These are phyloP conservation scores for Candida sakaeoensis DNA, from an alignment of 805 yeast genomes.

Conservation along the genomic window DNA sequence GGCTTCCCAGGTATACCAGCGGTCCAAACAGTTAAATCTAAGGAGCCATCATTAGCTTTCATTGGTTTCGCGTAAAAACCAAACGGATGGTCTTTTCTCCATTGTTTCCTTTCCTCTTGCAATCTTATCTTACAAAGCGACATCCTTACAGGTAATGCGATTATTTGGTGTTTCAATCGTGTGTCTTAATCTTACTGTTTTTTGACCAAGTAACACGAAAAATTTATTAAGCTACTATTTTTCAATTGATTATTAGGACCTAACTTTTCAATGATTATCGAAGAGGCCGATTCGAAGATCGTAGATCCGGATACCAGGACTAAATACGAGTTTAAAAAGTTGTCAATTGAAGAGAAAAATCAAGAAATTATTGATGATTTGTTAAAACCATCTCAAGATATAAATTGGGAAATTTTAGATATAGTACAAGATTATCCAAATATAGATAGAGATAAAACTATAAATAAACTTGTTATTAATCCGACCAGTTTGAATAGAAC, in stretches of 20 bases:
- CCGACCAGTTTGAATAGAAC: conserved; percentile 68
- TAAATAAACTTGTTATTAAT: conserved; percentile 35
- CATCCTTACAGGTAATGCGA: conserved; percentile 15
- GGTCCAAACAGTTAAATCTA: conserved; percentile 84
- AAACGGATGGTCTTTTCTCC: conserved; percentile 98
- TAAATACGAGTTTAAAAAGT: conserved; percentile 2
- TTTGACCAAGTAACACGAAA: neutral
- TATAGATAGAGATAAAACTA: conserved; percentile 22
- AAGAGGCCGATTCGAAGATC: neutral
- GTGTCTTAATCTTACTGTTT: no score
- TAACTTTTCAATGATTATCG: conserved; percentile 7
- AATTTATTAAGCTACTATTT: no score
- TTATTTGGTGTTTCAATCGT: neutral
- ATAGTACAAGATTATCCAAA: conserved; percentile 57
- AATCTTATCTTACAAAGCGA: conserved; percentile 75
- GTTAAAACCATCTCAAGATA: conserved; percentile 57
- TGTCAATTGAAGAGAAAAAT: conserved; percentile 3
- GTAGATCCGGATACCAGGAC: conserved; percentile 10
- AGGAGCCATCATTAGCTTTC: conserved; percentile 74
- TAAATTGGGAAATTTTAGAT: conserved; percentile 72
- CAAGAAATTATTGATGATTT: conserved; percentile 33
- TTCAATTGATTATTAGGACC: no score
- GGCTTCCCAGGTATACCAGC: conserved; percentile 96
- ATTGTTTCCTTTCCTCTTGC: conserved; percentile 93
- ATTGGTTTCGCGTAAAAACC: conserved; percentile 93